Evolutionary conservation across 306 rosid species (phyloP).

Genomic region (Trifolium fragiferum): DNA sequence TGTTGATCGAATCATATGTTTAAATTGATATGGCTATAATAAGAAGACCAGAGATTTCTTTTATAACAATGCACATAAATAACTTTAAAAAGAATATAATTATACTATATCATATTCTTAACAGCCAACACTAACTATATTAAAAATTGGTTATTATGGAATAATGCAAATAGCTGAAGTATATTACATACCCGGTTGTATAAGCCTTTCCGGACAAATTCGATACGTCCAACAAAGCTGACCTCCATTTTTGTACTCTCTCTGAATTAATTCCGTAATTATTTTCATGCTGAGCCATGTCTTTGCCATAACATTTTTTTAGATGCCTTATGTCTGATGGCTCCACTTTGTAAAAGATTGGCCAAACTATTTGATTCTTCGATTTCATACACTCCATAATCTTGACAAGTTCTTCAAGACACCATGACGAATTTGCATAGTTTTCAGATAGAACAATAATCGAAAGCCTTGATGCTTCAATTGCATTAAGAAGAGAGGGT

Average conservation of each 20-base stretch:
- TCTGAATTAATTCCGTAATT: not conserved
- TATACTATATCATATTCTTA: no score
- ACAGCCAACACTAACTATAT: no score
- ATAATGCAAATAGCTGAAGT: no score
- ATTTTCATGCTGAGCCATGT: slow-evolving; percentile 4
- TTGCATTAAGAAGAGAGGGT: not conserved
- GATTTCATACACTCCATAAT: slow-evolving; percentile 16
- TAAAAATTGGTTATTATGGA: no score
- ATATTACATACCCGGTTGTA: not conserved
- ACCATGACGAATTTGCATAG: slow-evolving; percentile 13
- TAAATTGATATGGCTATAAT: no score
- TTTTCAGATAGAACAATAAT: slow-evolving; percentile 30
- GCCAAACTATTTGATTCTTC: slow-evolving; percentile 29
- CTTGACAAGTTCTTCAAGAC: slow-evolving; percentile 34
- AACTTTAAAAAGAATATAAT: no score
- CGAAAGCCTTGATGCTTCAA: slow-evolving; percentile 11
- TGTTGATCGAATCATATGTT: no score
- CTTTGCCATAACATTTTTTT: not conserved
- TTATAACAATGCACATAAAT: no score
- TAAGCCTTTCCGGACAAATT: not conserved
- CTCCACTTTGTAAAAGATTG: slow-evolving; percentile 40
- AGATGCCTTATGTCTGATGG: slow-evolving; percentile 8
- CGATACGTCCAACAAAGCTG: slow-evolving; percentile 14
- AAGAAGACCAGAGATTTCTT: no score
- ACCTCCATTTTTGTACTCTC: slow-evolving; percentile 23